Evolutionary conservation across 148 eudicot genomes (phyloP).

Genomic region (Camellia japonica): DNA sequence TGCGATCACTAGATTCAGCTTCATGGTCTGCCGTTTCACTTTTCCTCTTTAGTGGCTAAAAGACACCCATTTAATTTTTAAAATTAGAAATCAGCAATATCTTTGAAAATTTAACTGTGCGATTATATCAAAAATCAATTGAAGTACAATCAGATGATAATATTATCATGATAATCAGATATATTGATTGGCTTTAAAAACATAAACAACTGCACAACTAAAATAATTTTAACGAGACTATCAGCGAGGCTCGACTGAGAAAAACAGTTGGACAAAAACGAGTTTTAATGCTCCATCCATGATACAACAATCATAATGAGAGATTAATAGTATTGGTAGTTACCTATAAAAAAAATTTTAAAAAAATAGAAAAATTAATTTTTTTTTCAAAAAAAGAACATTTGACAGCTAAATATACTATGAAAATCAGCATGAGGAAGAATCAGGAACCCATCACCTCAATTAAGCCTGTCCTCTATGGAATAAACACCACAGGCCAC

Average conservation of each 20-base stretch:
- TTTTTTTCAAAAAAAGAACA: too few relatives aligned
- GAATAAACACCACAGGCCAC: too few relatives aligned
- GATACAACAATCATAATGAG: not conserved
- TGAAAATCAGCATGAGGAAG: too few relatives aligned
- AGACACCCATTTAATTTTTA: conserved; percentile 5
- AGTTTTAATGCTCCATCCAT: not conserved
- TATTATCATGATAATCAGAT: not conserved
- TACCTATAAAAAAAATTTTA: too few relatives aligned
- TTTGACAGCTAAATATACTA: too few relatives aligned
- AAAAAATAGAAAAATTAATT: too few relatives aligned
- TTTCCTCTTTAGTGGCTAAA: conserved; percentile 70
- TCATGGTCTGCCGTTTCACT: conserved; percentile 41
- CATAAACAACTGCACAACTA: not conserved
- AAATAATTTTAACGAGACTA: not conserved
- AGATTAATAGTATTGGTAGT: too few relatives aligned
- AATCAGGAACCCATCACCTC: too few relatives aligned
- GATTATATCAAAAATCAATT: not conserved
- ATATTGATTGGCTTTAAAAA: not conserved
- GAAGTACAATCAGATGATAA: not conserved
- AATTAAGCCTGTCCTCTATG: too few relatives aligned
- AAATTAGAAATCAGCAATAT: conserved; percentile 17
- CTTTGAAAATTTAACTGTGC: not conserved
- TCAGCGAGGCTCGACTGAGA: not conserved
- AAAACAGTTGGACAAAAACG: not conserved
- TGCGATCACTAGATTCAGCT: conserved; percentile 41